Evolutionary conservation across 129 eudicot species (phyloP).

Genomic region (Oenanthe sinensis): DNA sequence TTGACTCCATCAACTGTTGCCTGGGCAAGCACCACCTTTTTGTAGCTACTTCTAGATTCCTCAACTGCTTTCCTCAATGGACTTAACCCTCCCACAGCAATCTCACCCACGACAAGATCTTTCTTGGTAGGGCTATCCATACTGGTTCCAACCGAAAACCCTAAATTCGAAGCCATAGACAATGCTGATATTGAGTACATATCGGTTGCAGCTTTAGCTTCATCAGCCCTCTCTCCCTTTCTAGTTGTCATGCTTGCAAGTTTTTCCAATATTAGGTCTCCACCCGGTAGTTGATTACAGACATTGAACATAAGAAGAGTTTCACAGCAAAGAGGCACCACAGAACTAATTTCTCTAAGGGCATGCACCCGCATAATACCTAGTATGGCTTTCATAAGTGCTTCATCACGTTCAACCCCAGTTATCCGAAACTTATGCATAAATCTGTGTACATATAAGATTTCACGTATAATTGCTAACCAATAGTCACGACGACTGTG

Average conservation of each 20-base stretch:
- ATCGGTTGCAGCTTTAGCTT: conserved; percentile 26
- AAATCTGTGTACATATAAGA: conserved; percentile 63
- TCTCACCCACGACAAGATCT: conserved; percentile 61
- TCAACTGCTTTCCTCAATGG: conserved; percentile 68
- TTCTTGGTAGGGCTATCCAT: conserved; percentile 26
- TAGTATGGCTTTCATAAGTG: conserved; percentile 65
- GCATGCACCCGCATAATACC: conserved; percentile 86
- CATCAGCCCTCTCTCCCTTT: conserved; percentile 35
- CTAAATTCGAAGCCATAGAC: conserved; percentile 59
- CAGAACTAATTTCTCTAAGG: conserved; percentile 48
- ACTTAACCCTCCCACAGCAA: conserved; percentile 75
- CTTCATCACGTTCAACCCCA: conserved; percentile 68
- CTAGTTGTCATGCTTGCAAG: conserved; percentile 55
- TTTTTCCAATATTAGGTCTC: conserved; percentile 70
- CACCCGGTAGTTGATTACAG: conserved; percentile 92
- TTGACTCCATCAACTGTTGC: conserved; percentile 94
- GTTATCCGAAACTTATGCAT: conserved; percentile 47
- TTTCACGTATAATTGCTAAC: conserved; percentile 78
- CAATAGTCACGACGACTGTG: conserved; percentile 90
- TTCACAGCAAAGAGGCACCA: conserved; percentile 43
- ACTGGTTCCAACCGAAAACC: conserved; percentile 50
- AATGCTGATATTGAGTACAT: conserved; percentile 65
- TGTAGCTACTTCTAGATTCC: conserved; percentile 72
- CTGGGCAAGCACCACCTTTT: conserved; percentile 72
- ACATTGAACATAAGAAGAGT: conserved; percentile 79